Evolutionary conservation across 1,284 basidiomycete genomes (phyloP).

Genomic region (Takashimella koratensis): DNA sequence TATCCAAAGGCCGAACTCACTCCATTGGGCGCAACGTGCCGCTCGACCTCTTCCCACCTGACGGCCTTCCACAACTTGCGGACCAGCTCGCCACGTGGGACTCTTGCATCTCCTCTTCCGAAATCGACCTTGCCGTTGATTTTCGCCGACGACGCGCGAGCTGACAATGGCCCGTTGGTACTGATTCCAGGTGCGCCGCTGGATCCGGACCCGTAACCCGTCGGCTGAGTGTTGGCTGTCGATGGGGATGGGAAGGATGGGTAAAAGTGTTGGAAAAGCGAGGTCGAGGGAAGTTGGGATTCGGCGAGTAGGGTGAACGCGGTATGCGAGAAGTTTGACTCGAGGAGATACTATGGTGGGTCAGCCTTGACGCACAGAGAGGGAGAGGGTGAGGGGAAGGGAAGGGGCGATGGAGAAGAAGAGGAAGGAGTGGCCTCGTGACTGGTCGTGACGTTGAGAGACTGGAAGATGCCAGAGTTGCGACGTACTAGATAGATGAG

Average conservation of each 20-base stretch:
- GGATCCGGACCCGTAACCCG: neutral
- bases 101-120: conserved; percentile 23
- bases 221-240: neutral
- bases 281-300: conserved; percentile 34
- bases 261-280: conserved; percentile 42
- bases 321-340: conserved; percentile 45
- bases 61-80: conserved; percentile 44
- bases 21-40: conserved; percentile 29
- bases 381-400: no score
- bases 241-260: conserved; percentile 26
- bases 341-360: conserved; percentile 42
- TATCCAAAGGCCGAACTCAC: conserved; percentile 14
- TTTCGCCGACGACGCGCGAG: neutral
- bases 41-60: conserved; percentile 43
- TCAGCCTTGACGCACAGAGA: no score
- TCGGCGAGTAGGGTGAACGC: conserved; percentile 43
- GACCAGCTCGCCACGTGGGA: conserved; percentile 41
- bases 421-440: no score
- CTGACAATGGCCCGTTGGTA: neutral
- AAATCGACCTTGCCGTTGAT: conserved; percentile 14
- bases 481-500: conserved; percentile 42
- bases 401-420: neutral
- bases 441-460: no score
- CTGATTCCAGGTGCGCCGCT: neutral
- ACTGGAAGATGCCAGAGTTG: no score